Evolutionary conservation across 306 rosid species (phyloP), one percentile per base, ranked within the genome.

Genomic region (Trifolium dubium): DNA sequence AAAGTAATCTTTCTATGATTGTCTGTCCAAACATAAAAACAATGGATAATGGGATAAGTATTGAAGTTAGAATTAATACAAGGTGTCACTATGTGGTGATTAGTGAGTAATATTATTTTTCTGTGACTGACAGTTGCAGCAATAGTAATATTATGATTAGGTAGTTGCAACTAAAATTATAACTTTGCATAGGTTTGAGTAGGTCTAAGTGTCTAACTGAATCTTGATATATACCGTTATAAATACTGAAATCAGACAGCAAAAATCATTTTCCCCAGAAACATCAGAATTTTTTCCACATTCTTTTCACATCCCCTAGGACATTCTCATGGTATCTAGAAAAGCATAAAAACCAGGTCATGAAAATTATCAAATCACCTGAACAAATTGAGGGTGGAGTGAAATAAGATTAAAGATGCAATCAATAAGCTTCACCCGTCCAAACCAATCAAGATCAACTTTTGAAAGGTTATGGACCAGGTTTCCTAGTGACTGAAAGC

Each of bases 361-460:
- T 53, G 59, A 35, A 77, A 46, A 6, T 69, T 46, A 18, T 63
- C 47, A 68, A 76, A 53, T 86, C 85, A 93, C 98, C 98, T 93
- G 92, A 77, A 97, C 93, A 81, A 83, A 83, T 83, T 84, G 88
- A 28, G 98, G 98, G 75, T 83, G 79, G 39, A 93, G 87, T 56
- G 80, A 78, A 80, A 93, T 77, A 78, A 93, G 88, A 79, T 84
- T 60, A 71, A 89, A 93, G 66, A 89, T 89, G 82, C 96, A 93
- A 79, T 86, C 91, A 77, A 91, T 83, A 78, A 93, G 86, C 87
- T 81, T 84, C 69, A 87, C 82, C 67, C 96, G 98, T 68, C 92
- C 97, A 85, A 74, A 83, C 97, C 98, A 93, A 77, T 93, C 92
- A 65, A 86, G 92, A 81, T 86, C 88, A 79, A 69, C 77, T 82